Evolutionary conservation across 257 asterid species (phyloP).

Genomic region (Jacaranda mimosifolia): DNA sequence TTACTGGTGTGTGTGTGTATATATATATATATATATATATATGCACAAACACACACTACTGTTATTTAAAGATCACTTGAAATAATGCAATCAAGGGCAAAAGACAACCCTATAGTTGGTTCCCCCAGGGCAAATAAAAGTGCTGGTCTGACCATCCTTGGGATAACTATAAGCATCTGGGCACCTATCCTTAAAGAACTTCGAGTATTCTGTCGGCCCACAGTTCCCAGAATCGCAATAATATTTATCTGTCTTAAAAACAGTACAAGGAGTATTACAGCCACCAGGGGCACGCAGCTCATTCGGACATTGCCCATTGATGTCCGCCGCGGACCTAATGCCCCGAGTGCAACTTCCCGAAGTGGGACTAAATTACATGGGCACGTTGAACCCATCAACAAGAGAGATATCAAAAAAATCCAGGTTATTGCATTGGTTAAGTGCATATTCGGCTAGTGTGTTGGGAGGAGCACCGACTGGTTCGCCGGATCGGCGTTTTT

Average conservation of each 20-base stretch:
- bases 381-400: conserved; percentile 72
- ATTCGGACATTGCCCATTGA: conserved; percentile 58
- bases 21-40: too few relatives aligned
- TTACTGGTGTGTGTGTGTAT: too few relatives aligned
- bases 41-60: too few relatives aligned
- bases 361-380: conserved; percentile 52
- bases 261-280: conserved; percentile 61
- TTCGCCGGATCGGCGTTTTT: conserved; percentile 40
- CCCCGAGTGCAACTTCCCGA: conserved; percentile 43
- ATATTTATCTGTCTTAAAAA: conserved; percentile 41
- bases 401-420: conserved; percentile 70
- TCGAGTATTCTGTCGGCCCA: conserved; percentile 44
- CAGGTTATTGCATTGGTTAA: conserved; percentile 30
- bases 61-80: too few relatives aligned
- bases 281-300: conserved; percentile 48
- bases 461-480: conserved; percentile 67
- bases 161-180: conserved; percentile 62
- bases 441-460: conserved; percentile 64
- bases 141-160: conserved; percentile 54
- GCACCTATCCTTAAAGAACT: conserved; percentile 58
- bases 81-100: conserved; percentile 43
- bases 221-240: conserved; percentile 56
- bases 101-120: conserved; percentile 60
- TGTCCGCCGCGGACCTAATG: conserved; percentile 49
- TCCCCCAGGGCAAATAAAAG: conserved; percentile 58